Percentiles rank a stretch among this genome's conserved stretches.
Conservation (phyloP, 2,329 filamentous ascomycete genomes). For the Calonectria fujianensis region DNA sequence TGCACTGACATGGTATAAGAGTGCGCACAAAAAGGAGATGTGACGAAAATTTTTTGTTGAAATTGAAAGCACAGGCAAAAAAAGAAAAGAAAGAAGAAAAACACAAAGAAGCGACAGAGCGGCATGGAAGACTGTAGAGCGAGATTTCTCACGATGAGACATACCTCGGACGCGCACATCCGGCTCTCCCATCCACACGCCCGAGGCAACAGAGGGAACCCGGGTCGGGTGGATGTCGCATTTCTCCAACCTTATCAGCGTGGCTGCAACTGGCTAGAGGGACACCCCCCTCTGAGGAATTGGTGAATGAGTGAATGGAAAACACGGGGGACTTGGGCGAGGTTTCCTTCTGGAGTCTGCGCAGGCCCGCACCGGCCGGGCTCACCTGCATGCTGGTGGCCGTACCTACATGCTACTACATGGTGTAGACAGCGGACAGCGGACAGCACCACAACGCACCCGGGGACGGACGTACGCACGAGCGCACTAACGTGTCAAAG, state of each 20-base stretch:
- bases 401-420: constrained; percentile 24
- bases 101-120: neutral
- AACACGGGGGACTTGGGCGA: constrained; percentile 29
- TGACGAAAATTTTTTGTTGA: constrained; percentile 17
- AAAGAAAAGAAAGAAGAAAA: neutral
- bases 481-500: constrained; percentile 8
- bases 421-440: neutral
- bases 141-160: constrained; percentile 24
- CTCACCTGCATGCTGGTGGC: constrained; percentile 28
- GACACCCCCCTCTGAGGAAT: constrained; percentile 37
- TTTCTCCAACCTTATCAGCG: constrained; percentile 53
- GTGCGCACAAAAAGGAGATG: constrained; percentile 20
- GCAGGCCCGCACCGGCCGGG: constrained; percentile 30
- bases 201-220: constrained; percentile 30
- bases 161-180: constrained; percentile 29
- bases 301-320: constrained; percentile 17
- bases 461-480: constrained; percentile 14
- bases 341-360: constrained; percentile 3
- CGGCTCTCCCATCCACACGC: constrained; percentile 29
- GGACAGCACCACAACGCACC: neutral
- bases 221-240: constrained; percentile 38
- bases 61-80: constrained; percentile 18
- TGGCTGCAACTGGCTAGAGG: constrained; percentile 37
- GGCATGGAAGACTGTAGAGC: constrained; percentile 16
- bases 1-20: constrained; percentile 36